These are phyloP conservation scores for Hyphopichia wangnamkhiaoensis DNA, from an alignment of 1,139 yeast genomes.

Conservation along the genomic window DNA sequence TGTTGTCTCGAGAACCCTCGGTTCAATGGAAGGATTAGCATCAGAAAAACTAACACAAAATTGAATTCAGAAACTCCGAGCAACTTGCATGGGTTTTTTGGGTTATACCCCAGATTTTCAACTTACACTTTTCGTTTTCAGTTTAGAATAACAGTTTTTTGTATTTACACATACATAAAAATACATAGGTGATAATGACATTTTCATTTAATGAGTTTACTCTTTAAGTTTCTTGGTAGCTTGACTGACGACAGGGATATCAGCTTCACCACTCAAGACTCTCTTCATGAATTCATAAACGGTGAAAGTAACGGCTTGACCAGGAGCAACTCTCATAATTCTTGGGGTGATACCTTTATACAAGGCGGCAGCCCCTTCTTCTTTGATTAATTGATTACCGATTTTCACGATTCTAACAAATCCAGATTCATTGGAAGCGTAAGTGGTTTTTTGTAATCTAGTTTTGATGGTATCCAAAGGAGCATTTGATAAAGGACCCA, in stretches of 20 bases:
- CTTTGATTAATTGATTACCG: slow-evolving; percentile 77
- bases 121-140: no score
- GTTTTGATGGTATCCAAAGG: slow-evolving; percentile 98
- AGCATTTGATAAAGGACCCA: slow-evolving; percentile 97
- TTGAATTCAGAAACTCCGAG: no score
- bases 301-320: slow-evolving; percentile 97
- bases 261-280: slow-evolving; percentile 50
- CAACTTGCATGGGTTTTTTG: no score
- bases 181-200: background rate
- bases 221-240: slow-evolving; percentile 23
- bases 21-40: no score
- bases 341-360: slow-evolving; percentile 98
- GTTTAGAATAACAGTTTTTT: no score
- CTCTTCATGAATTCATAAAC: slow-evolving; percentile 89
- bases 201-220: slow-evolving; percentile 1
- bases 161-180: background rate
- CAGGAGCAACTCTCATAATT: slow-evolving; percentile 99
- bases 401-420: slow-evolving; percentile 77
- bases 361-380: slow-evolving; percentile 85
- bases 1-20: no score
- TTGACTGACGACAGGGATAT: slow-evolving; percentile 17
- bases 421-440: slow-evolving; percentile 69
- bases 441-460: slow-evolving; percentile 89
- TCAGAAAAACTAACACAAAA: no score
- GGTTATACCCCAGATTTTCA: no score